Percentiles rank a stretch among this genome's conserved stretches.
phyloP scores from a whole-genome alignment of 2,329 filamentous ascomycete species.

The Epichloe bromicola region DNA sequence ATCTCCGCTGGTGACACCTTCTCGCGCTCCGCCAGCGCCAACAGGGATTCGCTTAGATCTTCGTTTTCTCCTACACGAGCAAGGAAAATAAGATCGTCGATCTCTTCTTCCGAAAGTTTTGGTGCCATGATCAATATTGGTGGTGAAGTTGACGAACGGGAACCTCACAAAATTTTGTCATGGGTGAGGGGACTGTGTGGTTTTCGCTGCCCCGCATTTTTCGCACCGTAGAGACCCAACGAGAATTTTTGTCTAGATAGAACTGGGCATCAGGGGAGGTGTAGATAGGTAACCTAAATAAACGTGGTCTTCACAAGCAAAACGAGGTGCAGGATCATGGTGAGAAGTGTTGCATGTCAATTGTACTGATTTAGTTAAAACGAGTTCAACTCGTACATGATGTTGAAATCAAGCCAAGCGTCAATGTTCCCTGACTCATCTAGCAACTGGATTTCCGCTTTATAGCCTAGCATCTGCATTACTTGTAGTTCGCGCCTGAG shows the following conservation, averaged over 20 bases:
- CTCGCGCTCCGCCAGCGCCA: slow-evolving; percentile 49
- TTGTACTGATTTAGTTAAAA: neutral
- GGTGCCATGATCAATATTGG: slow-evolving; percentile 27
- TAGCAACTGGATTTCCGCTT: slow-evolving; percentile 65
- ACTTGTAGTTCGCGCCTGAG: slow-evolving; percentile 48
- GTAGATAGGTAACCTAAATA: no score
- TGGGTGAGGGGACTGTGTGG: slow-evolving; percentile 28
- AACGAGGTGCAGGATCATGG: no score
- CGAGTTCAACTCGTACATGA: slow-evolving; percentile 12
- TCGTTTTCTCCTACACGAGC: slow-evolving; percentile 63
- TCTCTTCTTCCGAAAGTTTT: slow-evolving; percentile 59
- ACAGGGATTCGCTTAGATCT: slow-evolving; percentile 49
- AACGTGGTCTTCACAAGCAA: no score
- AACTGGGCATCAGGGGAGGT: neutral
- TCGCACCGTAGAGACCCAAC: slow-evolving; percentile 18
- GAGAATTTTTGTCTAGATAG: neutral
- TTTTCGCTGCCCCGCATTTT: slow-evolving; percentile 18
- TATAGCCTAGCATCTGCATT: slow-evolving; percentile 62
- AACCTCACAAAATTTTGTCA: slow-evolving; percentile 14
- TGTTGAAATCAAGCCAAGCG: slow-evolving; percentile 34
- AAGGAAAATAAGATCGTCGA: slow-evolving; percentile 86
- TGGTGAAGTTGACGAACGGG: slow-evolving; percentile 5
- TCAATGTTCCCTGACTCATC: slow-evolving; percentile 40
- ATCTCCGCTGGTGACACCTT: slow-evolving; percentile 47
- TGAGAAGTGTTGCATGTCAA: no score